A percentile compares a stretch with the other conserved stretches of the same genome.
phyloP scores from a whole-genome alignment of 2,329 filamentous ascomycete genomes.

The Scedosporium minutisporum region DNA sequence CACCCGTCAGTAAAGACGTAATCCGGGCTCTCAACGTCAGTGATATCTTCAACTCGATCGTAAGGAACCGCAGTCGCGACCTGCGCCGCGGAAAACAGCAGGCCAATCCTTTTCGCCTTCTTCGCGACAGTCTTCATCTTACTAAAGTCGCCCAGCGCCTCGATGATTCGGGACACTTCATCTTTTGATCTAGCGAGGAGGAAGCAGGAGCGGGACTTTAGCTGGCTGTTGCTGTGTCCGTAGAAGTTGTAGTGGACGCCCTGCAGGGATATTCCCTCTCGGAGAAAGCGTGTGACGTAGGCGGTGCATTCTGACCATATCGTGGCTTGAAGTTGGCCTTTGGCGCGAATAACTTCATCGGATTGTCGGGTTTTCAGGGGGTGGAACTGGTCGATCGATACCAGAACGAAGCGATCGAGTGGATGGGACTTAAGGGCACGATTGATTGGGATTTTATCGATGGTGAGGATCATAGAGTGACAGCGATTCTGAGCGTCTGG shows the following conservation, averaged over 20 bases:
- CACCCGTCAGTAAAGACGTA: conserved; percentile 33
- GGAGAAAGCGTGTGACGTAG: conserved; percentile 24
- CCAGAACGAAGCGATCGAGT: background rate
- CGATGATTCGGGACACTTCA: conserved; percentile 21
- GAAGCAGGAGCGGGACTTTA: conserved; percentile 30
- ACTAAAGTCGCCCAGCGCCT: conserved; percentile 27
- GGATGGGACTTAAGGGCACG: background rate
- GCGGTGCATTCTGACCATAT: conserved; percentile 24
- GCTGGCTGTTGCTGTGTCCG: conserved; percentile 32
- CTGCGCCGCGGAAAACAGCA: conserved; percentile 28
- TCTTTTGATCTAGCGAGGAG: conserved; percentile 23
- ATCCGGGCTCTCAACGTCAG: conserved; percentile 23
- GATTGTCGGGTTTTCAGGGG: background rate
- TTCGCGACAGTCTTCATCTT: conserved; percentile 32
- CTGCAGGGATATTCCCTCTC: conserved; percentile 23
- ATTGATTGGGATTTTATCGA: background rate
- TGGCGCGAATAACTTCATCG: background rate
- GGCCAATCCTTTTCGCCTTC: conserved; percentile 30
- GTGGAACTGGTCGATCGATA: background rate
- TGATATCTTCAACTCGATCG: conserved; percentile 26
- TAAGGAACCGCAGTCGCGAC: conserved; percentile 21
- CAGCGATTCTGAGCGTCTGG: background rate
- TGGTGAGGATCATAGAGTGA: background rate
- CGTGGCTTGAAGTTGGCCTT: conserved; percentile 13
- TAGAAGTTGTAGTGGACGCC: conserved; percentile 28